Evolutionary conservation across 176 grass and related monocot genomes (phyloP).

Genomic region (Avena eriantha): DNA sequence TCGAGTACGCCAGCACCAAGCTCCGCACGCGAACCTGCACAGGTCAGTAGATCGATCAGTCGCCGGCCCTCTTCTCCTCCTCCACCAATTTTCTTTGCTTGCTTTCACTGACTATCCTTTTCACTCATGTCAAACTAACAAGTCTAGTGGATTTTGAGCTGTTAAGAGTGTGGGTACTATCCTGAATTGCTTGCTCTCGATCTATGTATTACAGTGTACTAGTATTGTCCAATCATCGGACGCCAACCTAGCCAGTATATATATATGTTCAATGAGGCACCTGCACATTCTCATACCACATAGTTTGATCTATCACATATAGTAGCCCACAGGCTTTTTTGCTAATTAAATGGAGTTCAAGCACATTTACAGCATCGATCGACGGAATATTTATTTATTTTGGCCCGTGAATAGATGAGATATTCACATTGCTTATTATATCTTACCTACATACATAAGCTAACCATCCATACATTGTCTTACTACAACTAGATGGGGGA

Average conservation of each 20-base stretch:
- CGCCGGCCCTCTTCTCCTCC: background rate
- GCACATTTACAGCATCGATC: too few species aligned
- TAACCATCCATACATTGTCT: background rate
- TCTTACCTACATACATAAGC: background rate
- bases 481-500: slow-evolving; percentile 61
- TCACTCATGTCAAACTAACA: too few species aligned
- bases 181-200: background rate
- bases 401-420: background rate
- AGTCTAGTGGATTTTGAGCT: background rate
- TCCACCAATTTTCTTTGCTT: background rate
- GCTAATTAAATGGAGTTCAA: too few species aligned
- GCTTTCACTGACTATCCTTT: background rate
- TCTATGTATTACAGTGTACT: background rate
- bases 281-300: too few species aligned
- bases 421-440: background rate
- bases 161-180: background rate
- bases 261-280: background rate
- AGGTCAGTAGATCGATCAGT: slow-evolving; percentile 35
- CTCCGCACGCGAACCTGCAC: slow-evolving; percentile 82
- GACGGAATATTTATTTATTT: too few species aligned
- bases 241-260: background rate
- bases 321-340: too few species aligned
- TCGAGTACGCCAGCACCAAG: slow-evolving; percentile 80
- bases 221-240: background rate
- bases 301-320: too few species aligned